Evolutionary conservation across 192 early-diverging fungal genomes (phyloP).

Genomic region (Geranomyces michiganensis): DNA sequence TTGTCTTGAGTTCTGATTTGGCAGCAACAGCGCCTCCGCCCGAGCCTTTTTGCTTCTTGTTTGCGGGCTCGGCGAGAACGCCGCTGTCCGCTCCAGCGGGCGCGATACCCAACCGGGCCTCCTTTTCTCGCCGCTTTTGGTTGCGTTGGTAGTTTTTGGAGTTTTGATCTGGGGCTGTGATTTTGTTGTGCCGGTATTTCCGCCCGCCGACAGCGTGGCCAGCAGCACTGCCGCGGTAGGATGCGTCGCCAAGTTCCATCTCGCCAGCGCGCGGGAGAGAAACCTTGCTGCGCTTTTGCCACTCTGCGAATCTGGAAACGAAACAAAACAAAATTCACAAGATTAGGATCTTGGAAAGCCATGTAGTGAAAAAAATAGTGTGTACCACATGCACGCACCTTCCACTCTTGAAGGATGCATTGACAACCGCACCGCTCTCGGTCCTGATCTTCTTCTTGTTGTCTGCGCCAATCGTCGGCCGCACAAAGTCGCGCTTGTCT

Average conservation of each 20-base stretch:
- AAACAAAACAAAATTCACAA: no score
- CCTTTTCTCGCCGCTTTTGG: slow-evolving; percentile 61
- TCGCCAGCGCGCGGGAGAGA: slow-evolving; percentile 84
- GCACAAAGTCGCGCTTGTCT: slow-evolving; percentile 91
- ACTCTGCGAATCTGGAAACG: slow-evolving; percentile 72
- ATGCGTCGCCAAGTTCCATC: slow-evolving; percentile 67
- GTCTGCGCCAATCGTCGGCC: slow-evolving; percentile 83
- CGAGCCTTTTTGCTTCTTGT: slow-evolving; percentile 17
- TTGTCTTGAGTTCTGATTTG: slow-evolving; percentile 78
- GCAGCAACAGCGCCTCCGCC: slow-evolving; percentile 33
- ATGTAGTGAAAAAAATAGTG: not conserved
- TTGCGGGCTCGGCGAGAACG: not conserved
- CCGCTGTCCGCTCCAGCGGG: not conserved
- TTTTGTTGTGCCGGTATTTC: slow-evolving; percentile 78
- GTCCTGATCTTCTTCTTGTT: slow-evolving; percentile 95
- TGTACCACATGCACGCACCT: slow-evolving; percentile 43
- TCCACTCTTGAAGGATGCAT: slow-evolving; percentile 84
- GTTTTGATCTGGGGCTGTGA: slow-evolving; percentile 68
- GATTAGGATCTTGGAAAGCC: not conserved
- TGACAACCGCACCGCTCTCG: slow-evolving; percentile 87
- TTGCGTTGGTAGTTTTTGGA: slow-evolving; percentile 45
- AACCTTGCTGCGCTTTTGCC: slow-evolving; percentile 88
- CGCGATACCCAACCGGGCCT: slow-evolving; percentile 39
- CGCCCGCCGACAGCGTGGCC: slow-evolving; percentile 19
- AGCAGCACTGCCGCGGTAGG: slow-evolving; percentile 40